These are phyloP conservation scores for Pseudoneurospora amorphoporcata DNA, from an alignment of 495 filamentous ascomycete species.

Conservation along the genomic window DNA sequence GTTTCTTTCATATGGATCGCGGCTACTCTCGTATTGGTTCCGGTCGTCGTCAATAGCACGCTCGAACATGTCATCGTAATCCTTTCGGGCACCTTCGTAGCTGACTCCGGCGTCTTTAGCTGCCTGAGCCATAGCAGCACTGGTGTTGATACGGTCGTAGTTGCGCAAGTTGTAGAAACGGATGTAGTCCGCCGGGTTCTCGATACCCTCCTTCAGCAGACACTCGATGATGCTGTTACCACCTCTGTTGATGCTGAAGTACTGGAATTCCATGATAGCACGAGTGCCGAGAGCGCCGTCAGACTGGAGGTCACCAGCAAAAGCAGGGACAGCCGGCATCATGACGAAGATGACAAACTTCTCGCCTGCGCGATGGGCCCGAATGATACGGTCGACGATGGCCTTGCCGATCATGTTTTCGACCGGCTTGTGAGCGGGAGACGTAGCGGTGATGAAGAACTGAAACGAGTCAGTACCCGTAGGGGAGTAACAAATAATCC, in stretches of 20 bases:
- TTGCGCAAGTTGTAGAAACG: slow-evolving; percentile 91
- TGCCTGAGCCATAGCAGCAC: slow-evolving; percentile 48
- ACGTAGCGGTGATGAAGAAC: slow-evolving; percentile 93
- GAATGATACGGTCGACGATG: slow-evolving; percentile 79
- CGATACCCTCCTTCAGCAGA: slow-evolving; percentile 58
- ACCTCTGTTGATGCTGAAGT: slow-evolving; percentile 78
- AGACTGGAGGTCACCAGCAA: slow-evolving; percentile 76
- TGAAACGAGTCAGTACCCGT: slow-evolving; percentile 1
- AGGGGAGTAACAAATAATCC: neutral
- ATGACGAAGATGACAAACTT: slow-evolving; percentile 77
- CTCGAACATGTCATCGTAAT: slow-evolving; percentile 48
- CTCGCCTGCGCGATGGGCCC: slow-evolving; percentile 58
- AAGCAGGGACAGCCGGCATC: slow-evolving; percentile 82
- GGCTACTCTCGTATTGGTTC: neutral
- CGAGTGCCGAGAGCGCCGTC: slow-evolving; percentile 76
- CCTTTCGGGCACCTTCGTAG: slow-evolving; percentile 59
- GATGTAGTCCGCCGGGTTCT: slow-evolving; percentile 66
- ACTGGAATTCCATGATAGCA: slow-evolving; percentile 85
- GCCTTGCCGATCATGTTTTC: slow-evolving; percentile 79
- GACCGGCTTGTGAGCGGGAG: slow-evolving; percentile 64
- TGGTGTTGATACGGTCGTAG: slow-evolving; percentile 83
- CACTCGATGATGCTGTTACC: slow-evolving; percentile 78
- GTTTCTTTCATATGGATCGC: neutral
- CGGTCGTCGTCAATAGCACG: neutral
- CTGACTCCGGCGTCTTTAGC: slow-evolving; percentile 59